These are phyloP conservation scores for Ettlia oleoabundans DNA, from an alignment of 139 green algal species.

Conservation along the genomic window DNA sequence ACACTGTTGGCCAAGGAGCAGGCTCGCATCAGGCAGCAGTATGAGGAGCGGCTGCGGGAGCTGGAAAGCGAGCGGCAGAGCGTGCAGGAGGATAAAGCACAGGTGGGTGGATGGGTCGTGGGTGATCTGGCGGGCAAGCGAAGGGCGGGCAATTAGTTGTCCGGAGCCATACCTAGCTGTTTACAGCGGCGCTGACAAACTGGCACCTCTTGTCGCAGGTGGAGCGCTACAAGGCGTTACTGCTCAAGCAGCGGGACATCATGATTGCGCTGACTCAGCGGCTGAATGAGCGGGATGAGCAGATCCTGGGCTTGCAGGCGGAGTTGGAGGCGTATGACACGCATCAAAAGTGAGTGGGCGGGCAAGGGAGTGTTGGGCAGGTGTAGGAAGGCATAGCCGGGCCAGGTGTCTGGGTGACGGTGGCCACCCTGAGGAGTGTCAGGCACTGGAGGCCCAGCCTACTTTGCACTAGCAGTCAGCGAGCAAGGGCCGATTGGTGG, in stretches of 20 bases:
- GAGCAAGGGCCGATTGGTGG: no score
- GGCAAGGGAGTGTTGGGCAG: no score
- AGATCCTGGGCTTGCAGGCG: slow-evolving; percentile 88
- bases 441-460: no score
- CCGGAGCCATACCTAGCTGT: no score
- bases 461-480: no score
- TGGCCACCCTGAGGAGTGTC: no score
- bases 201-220: slow-evolving; percentile 49
- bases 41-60: slow-evolving; percentile 82
- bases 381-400: no score
- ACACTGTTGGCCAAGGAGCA: slow-evolving; percentile 83
- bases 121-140: no score
- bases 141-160: no score
- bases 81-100: slow-evolving; percentile 72
- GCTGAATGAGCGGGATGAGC: slow-evolving; percentile 92
- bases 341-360: slow-evolving; percentile 60
- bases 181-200: no score
- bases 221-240: slow-evolving; percentile 91
- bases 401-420: no score
- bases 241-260: slow-evolving; percentile 98
- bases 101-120: slow-evolving; percentile 48
- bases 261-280: slow-evolving; percentile 96
- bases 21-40: slow-evolving; percentile 82
- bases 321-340: slow-evolving; percentile 90
- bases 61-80: slow-evolving; percentile 83